A percentile compares a stretch with the other conserved stretches of the same genome.
phyloP scores from a whole-genome alignment of 257 asterid genomes.

The Primulina eburnea region DNA sequence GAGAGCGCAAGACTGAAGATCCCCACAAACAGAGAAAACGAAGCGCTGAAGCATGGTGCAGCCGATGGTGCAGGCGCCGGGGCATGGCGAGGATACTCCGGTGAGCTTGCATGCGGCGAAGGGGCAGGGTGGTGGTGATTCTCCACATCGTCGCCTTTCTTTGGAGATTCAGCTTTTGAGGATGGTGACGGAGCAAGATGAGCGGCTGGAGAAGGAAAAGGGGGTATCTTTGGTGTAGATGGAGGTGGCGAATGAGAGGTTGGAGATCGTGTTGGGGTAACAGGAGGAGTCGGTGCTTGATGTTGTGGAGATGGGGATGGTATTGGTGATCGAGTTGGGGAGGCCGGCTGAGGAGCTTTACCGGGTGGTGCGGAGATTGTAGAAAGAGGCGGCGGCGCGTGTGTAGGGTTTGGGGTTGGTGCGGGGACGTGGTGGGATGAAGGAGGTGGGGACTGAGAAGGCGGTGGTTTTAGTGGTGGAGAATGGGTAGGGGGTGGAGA shows the following conservation, averaged over 20 bases:
- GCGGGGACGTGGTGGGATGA: background rate
- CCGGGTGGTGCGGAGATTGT: too few species aligned
- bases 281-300: background rate
- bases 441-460: background rate
- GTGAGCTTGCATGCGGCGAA: background rate
- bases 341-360: background rate
- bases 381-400: background rate
- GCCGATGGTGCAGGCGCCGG: slow-evolving; percentile 35
- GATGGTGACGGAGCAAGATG: slow-evolving; percentile 22
- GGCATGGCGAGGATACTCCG: slow-evolving; percentile 16
- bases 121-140: slow-evolving; percentile 11
- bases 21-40: slow-evolving; percentile 17
- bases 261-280: background rate
- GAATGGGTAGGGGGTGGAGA: too few species aligned
- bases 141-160: background rate
- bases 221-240: background rate
- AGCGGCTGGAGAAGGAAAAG: slow-evolving; percentile 9
- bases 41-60: slow-evolving; percentile 16
- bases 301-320: background rate
- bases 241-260: background rate
- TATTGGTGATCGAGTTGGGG: background rate
- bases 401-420: background rate
- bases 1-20: slow-evolving; percentile 13
- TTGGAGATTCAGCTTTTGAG: slow-evolving; percentile 18
- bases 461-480: too few species aligned